Evolutionary conservation across 257 asterid genomes (phyloP), one percentile per base, ranked within the genome.

Genomic region (Osmanthus fragrans): DNA sequence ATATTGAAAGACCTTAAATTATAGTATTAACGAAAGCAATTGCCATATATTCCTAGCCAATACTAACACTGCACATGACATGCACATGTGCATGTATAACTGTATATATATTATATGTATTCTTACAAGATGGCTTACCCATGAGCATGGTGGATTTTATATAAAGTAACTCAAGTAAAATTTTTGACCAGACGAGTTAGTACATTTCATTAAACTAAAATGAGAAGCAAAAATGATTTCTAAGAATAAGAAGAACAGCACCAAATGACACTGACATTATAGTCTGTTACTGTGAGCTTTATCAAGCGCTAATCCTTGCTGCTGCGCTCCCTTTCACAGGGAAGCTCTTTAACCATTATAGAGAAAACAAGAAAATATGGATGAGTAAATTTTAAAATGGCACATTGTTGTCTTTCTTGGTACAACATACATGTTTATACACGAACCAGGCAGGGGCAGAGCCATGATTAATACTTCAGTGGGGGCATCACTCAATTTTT

Each of bases 301-400:
- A 93, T 85, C 93, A 96, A 71, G 79, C 97, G 95, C 80, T 92
- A 90, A 84, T 93, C 99, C 89, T 96, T 98, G 27, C 99, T 82
- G 84, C 97, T 96, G 92, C 99, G 93, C 83, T 96, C 98, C 68
- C 99, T 89, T 79, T 92, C 99, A 79, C 99, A 96, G 25, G 90
- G 89, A 77, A 96, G 81, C 85, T 96, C 97, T 95, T 80, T 69
- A 16, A 27, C 78, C 77, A 23, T 5, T 47, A 45, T 63, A 33
- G 2, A 29, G 40, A 54, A 36, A 15, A 36, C 4, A 29, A 69
- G 39, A 68, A 4, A 29, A 73, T 32, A 37, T 7, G 34, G 68
- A 72, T 69, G 56, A 81, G 71, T 39, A 64, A 80, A 84, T 40
- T 25, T 13, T 47, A 39, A 23, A 34, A 49, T 7, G 49, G 19